Base-by-base conservation (phyloP, 78 protist genomes). In the Dictyostelium capitatum region DNA sequence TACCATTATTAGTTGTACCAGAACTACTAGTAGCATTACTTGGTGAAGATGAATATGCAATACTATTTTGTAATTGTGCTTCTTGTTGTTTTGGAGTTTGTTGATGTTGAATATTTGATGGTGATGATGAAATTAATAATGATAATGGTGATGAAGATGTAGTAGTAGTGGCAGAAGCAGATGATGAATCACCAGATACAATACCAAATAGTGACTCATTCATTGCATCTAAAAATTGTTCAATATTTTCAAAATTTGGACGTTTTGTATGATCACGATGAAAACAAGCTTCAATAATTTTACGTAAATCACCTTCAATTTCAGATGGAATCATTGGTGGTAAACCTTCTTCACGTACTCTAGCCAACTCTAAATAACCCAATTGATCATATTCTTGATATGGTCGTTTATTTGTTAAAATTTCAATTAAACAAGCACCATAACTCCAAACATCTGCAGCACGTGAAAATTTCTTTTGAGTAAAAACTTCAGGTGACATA, bases 371-470 rank as follows among this genome's bases (percentile, higher is more conserved):
- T n/a, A 87, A 64, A 32, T 87, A 87, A 11, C 93, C 93, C 20
- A 87, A 32, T 67, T 87, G 69, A 30, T 87, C 93, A 62, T 50
- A 77, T 67, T 87, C 93, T 47, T 87, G 93, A 47, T 87, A 87
- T 10, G 93, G 93, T 62, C 93, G n/a, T 62, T 87, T 74, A 14
- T 70, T 70, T 1, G 93, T 77, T 6, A 87, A 70, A 6, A 87
- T 87, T 32, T 87, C 93, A 51, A 87, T 87, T 47, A 87, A 54
- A 64, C 93, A 87, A 32, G 93, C 93, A n/a, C 93, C 93, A 87
- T 78, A 87, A 64, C 93, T 87, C 93, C 93, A 87, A 32, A 87
- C 93, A 51, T 87, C 93, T 0, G 87, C 93, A 0, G 93, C 93
- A 59, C 93, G 59, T 11, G 93, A 87, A 32, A 87, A 87, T 54